Percentiles rank a stretch among this genome's conserved stretches.
phyloP scores from a whole-genome alignment of 2,329 filamentous ascomycete species.

The Ophiognomonia clavigignenti-juglandacearum region DNA sequence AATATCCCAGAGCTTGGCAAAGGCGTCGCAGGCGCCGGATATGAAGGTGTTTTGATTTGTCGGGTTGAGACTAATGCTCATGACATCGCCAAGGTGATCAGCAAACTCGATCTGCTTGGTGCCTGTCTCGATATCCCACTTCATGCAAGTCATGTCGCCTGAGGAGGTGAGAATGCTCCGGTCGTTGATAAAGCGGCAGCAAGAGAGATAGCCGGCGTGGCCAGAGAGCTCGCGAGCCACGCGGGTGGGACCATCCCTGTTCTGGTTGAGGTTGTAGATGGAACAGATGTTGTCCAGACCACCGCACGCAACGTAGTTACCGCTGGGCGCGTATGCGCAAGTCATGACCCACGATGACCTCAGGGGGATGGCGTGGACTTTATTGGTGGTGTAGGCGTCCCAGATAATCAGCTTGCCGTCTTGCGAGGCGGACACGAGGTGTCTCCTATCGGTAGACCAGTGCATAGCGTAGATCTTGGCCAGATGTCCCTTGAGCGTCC shows the following conservation, averaged over 20 bases:
- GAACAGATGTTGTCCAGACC: slow-evolving; percentile 99
- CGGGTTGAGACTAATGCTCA: slow-evolving; percentile 99
- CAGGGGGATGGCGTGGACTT: slow-evolving; percentile 96
- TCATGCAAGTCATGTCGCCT: slow-evolving; percentile 99
- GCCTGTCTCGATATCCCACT: slow-evolving; percentile 98
- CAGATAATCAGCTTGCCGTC: slow-evolving; percentile 99
- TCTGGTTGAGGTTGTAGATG: slow-evolving; percentile 96
- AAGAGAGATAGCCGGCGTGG: slow-evolving; percentile 94
- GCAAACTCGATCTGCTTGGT: slow-evolving; percentile 97
- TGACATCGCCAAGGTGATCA: slow-evolving; percentile 96
- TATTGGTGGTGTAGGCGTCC: slow-evolving; percentile 99
- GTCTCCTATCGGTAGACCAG: slow-evolving; percentile 97
- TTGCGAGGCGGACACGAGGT: slow-evolving; percentile 95
- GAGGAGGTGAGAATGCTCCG: slow-evolving; percentile 96
- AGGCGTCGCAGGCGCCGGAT: slow-evolving; percentile 97
- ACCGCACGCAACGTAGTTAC: slow-evolving; percentile 97
- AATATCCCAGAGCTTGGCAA: slow-evolving; percentile 98
- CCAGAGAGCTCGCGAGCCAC: slow-evolving; percentile 94
- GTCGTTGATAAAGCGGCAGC: slow-evolving; percentile 98
- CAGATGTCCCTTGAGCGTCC: slow-evolving; percentile 93
- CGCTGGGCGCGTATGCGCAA: slow-evolving; percentile 95
- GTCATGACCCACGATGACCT: slow-evolving; percentile 99
- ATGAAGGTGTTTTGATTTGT: slow-evolving; percentile 99
- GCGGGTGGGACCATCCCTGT: slow-evolving; percentile 90
- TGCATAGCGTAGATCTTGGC: slow-evolving; percentile 99